These are phyloP conservation scores for Solanum gandarillasii DNA, from an alignment of 257 asterid genomes.

Conservation along the genomic window DNA sequence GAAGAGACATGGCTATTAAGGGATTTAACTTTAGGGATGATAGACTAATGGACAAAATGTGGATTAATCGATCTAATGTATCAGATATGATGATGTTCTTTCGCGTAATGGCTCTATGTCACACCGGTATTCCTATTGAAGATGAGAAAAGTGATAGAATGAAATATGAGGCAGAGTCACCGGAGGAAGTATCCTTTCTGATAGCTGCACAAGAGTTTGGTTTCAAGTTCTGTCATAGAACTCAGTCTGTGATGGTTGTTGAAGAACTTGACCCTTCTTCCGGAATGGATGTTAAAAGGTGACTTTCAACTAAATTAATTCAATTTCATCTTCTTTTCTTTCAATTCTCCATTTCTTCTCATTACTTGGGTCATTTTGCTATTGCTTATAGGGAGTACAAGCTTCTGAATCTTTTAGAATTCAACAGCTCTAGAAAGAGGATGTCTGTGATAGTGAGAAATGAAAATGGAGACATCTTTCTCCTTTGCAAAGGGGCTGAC, in stretches of 20 bases:
- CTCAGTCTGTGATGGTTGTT: slow-evolving; percentile 60
- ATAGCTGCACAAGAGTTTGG: slow-evolving; percentile 95
- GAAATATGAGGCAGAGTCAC: slow-evolving; percentile 89
- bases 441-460: slow-evolving; percentile 82
- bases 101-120: slow-evolving; percentile 75
- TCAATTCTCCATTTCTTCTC: neutral
- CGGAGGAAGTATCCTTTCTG: slow-evolving; percentile 87
- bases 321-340: neutral
- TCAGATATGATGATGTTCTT: slow-evolving; percentile 56
- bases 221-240: slow-evolving; percentile 77
- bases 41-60: slow-evolving; percentile 66
- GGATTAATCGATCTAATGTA: slow-evolving; percentile 52
- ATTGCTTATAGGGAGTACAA: slow-evolving; percentile 61
- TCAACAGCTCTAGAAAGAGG: slow-evolving; percentile 93
- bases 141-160: slow-evolving; percentile 48
- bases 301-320: neutral
- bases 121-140: slow-evolving; percentile 83
- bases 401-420: slow-evolving; percentile 76
- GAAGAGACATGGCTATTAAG: slow-evolving; percentile 22
- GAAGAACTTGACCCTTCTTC: slow-evolving; percentile 64
- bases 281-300: slow-evolving; percentile 66
- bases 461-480: slow-evolving; percentile 60
- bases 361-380: neutral
- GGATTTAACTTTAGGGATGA: slow-evolving; percentile 86
- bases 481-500: slow-evolving; percentile 95